These are phyloP conservation scores for Cyclotella baltica DNA, from an alignment of 108 stramenopile species.

Conservation along the genomic window DNA sequence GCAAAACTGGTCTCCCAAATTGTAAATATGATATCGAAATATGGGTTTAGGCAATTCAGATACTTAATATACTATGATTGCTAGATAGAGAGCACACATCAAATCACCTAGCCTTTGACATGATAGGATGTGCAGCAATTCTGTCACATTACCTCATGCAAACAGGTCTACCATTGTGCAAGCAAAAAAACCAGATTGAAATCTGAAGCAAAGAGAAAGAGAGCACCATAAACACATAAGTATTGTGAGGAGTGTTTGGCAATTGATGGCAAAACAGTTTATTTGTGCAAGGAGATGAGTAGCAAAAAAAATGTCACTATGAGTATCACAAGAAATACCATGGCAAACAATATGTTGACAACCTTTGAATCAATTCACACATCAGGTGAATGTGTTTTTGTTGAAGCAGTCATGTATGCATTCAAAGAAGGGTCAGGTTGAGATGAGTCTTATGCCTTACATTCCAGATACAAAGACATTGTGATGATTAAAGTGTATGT, in stretches of 20 bases:
- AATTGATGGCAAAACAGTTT: neutral
- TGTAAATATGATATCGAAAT: neutral
- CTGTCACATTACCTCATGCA: neutral
- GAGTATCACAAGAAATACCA: neutral
- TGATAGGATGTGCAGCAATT: neutral
- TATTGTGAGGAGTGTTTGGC: slow-evolving; percentile 16
- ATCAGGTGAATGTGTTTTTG: too few relatives aligned
- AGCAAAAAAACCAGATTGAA: neutral
- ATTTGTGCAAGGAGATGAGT: neutral
- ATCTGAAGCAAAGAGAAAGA: neutral
- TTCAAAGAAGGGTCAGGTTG: too few relatives aligned
- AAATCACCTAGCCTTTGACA: neutral
- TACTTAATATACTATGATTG: neutral
- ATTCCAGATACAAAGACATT: too few relatives aligned
- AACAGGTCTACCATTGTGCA: neutral
- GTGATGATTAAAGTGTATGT: too few relatives aligned
- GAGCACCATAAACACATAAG: neutral
- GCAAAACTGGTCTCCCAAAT: slow-evolving; percentile 12
- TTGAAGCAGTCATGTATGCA: too few relatives aligned
- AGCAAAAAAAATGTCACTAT: neutral
- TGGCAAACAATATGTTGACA: neutral
- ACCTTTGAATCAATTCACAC: too few relatives aligned
- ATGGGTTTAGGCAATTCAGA: neutral
- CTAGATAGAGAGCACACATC: neutral
- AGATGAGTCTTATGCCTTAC: too few relatives aligned